Percentiles rank a stretch among this genome's conserved stretches.
These are phyloP conservation scores for Agrocybe praecox DNA, from an alignment of 768 basidiomycete genomes.

Conservation along the genomic window DNA sequence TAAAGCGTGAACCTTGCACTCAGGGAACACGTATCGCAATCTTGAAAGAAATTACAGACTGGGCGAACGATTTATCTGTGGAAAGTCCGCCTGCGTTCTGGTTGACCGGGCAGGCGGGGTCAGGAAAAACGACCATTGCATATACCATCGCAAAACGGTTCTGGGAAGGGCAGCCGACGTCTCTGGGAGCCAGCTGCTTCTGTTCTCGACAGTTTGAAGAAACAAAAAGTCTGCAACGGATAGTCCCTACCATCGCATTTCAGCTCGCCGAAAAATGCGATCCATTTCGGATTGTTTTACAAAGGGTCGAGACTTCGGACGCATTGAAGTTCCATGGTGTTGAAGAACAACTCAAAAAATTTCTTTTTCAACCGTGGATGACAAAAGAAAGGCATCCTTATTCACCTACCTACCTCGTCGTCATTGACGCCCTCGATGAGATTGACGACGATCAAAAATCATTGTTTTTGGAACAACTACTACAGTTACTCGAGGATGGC, in stretches of 20 bases:
- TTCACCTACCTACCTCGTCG: neutral
- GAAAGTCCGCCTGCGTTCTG: constrained; percentile 9
- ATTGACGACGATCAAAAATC: constrained; percentile 1
- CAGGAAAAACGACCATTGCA: constrained; percentile 11
- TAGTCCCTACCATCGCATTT: neutral
- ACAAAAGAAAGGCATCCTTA: neutral
- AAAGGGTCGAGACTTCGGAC: neutral
- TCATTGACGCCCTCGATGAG: constrained; percentile 9
- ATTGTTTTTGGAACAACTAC: neutral
- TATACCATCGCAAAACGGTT: constrained; percentile 10
- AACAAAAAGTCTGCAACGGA: neutral
- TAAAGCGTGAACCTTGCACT: constrained; percentile 5
- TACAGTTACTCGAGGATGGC: constrained; percentile 1
- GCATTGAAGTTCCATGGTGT: neutral
- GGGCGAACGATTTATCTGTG: constrained; percentile 5
- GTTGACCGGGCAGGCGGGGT: constrained; percentile 9
- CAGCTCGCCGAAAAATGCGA: neutral
- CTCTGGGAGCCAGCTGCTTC: constrained; percentile 1
- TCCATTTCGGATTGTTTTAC: neutral
- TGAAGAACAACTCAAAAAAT: neutral
- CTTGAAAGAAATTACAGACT: constrained; percentile 5
- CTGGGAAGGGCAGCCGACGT: neutral
- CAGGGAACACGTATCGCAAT: constrained; percentile 8
- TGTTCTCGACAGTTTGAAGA: constrained; percentile 5
- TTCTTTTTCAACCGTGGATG: constrained; percentile 3